Percentiles rank a stretch among this genome's conserved stretches.
phyloP scores from a whole-genome alignment of 805 yeast genomes.

The Candida krabiensis region DNA sequence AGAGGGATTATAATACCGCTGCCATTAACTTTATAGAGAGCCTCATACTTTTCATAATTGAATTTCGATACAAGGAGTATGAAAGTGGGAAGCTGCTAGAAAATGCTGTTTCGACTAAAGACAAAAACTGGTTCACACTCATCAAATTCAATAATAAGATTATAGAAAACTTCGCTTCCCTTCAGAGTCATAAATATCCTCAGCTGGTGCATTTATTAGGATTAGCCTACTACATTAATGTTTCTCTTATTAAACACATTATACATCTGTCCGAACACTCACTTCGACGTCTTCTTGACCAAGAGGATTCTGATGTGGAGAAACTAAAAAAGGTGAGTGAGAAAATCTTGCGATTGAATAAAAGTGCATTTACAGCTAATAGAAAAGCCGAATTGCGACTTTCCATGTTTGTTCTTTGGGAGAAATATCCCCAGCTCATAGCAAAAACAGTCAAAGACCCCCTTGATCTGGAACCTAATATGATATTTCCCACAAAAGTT shows the following conservation, averaged over 20 bases:
- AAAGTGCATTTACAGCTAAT: conserved; percentile 11
- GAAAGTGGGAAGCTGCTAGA: neutral
- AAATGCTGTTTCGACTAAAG: conserved; percentile 5
- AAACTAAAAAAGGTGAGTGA: conserved; percentile 7
- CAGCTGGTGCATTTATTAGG: conserved; percentile 6
- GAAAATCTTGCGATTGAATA: conserved; percentile 15
- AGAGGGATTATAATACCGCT: conserved; percentile 15
- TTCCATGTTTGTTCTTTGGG: conserved; percentile 11
- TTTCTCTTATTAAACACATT: conserved; percentile 8
- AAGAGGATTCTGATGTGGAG: conserved; percentile 2
- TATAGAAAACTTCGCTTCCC: conserved; percentile 22
- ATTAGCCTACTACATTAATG: conserved; percentile 12
- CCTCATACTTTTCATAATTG: conserved; percentile 24
- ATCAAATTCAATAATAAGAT: conserved; percentile 18
- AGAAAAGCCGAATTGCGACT: conserved; percentile 19
- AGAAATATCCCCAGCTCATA: conserved; percentile 17
- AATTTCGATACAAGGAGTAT: conserved; percentile 22
- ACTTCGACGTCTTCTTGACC: conserved; percentile 4
- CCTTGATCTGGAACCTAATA: neutral
- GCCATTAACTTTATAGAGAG: conserved; percentile 26
- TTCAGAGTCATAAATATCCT: conserved; percentile 3
- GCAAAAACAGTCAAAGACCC: conserved; percentile 7
- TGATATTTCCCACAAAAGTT: conserved; percentile 5
- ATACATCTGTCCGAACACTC: conserved; percentile 4
- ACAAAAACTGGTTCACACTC: conserved; percentile 20